phyloP scores from a whole-genome alignment of 169 alveolate species.

The Sarcocystis neurona region DNA sequence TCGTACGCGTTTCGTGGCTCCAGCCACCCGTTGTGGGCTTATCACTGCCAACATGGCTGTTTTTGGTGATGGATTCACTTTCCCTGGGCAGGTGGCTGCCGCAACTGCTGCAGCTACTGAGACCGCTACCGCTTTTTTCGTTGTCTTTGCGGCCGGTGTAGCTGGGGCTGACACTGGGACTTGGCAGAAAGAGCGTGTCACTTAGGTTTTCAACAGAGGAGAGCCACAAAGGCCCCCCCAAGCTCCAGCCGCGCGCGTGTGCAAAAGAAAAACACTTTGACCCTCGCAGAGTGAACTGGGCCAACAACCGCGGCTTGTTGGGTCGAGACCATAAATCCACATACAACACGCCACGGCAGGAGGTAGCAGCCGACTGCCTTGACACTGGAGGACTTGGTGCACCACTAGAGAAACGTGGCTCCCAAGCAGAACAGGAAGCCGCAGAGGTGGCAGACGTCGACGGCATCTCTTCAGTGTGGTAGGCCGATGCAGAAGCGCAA shows the following conservation, averaged over 20 bases:
- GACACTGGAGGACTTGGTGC: too few relatives aligned
- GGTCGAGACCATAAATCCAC: conserved; percentile 52
- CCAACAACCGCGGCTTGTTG: conserved; percentile 45
- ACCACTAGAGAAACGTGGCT: background rate
- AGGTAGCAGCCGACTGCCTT: background rate
- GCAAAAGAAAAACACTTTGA: conserved; percentile 29
- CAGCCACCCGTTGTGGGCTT: too few relatives aligned
- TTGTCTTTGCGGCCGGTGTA: background rate
- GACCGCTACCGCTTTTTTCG: background rate
- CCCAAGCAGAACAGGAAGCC: background rate
- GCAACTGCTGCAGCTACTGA: background rate
- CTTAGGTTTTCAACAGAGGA: background rate
- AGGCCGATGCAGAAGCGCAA: too few relatives aligned
- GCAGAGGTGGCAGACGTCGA: background rate
- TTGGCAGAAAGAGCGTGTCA: background rate
- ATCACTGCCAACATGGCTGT: too few relatives aligned
- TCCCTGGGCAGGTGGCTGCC: background rate
- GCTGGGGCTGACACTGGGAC: background rate
- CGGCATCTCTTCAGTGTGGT: background rate
- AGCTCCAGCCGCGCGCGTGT: background rate
- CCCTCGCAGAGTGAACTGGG: conserved; percentile 61
- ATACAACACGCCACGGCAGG: conserved; percentile 54
- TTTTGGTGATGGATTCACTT: too few relatives aligned
- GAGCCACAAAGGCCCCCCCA: conserved; percentile 25
- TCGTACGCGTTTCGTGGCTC: background rate